Base-by-base conservation (phyloP, 495 filamentous ascomycete species). In the Penicillium cataractarum region DNA sequence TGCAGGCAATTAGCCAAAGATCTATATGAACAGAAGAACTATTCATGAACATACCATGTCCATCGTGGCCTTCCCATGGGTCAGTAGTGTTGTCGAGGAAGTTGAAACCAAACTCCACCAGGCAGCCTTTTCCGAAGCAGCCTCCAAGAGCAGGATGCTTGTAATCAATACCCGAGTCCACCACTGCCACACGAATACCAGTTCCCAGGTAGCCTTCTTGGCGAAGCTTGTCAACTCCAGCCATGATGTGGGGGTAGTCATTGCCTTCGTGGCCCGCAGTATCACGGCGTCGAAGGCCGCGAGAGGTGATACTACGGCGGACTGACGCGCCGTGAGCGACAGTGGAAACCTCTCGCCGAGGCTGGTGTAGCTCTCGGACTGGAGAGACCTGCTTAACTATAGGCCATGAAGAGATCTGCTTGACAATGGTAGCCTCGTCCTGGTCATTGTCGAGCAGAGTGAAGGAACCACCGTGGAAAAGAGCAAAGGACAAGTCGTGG, bases 171-270 rank as follows among this genome's bases (percentile, higher is more conserved):
- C 42, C 42, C 21, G 42, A 22, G 19, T 46, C 42, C 2, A 46
- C 42, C 0, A 46, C 42, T 4, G 42, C 42, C 9, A 46, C 42
- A 12, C 42, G 42, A 21, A 46, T 46, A 22, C 42, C 42, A 46
- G 42, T 46, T 8, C 42, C 42, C 1, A 46, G 42, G 42, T 46
- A 46, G 6, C 65, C 68, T 17, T 67, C 59, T 22, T 50, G 39
- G 22, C 57, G 68, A n/a, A 71, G 57, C 53, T 67, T 67, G 54
- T 71, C 65, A 21, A 71, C 68, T 9, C 68, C 68, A 5, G 62
- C 65, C 68, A 67, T 71, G 8, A 50, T 29, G 29, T 71, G 68
- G 39, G 68, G 55, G 32, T 50, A 48, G 42, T 63, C 48, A 29
- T 67, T 60, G 27, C 44, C 24, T 35, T 58, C 62, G n/a, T 60